A percentile compares a stretch with the other conserved stretches of the same genome.
Evolutionary conservation across 768 basidiomycete species (phyloP).

Genomic region (Xerocomus potaroensis): DNA sequence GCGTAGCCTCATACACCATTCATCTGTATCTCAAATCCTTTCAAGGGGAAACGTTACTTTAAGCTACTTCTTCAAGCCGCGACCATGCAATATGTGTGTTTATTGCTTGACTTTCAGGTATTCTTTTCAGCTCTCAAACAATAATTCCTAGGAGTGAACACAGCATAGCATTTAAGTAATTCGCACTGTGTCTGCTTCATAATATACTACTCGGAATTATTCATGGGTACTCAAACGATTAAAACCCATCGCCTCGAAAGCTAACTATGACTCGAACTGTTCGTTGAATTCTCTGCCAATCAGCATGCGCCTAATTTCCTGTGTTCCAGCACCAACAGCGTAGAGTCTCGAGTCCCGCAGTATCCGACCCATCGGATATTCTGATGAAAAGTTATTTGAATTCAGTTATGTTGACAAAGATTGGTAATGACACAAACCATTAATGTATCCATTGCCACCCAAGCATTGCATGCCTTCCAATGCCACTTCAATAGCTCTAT

Average conservation of each 20-base stretch:
- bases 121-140: no score
- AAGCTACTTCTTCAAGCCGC: neutral
- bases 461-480: conserved; percentile 91
- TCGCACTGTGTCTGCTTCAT: no score
- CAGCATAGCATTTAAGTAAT: no score
- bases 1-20: neutral
- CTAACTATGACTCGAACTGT: conserved; percentile 41
- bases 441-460: conserved; percentile 95
- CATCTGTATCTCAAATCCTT: conserved; percentile 7
- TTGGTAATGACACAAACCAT: conserved; percentile 47
- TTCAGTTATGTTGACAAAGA: neutral
- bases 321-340: conserved; percentile 94
- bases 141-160: no score
- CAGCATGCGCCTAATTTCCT: conserved; percentile 91
- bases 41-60: conserved; percentile 34
- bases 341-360: conserved; percentile 86
- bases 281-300: conserved; percentile 92
- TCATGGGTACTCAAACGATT: no score
- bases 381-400: conserved; percentile 46
- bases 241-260: no score
- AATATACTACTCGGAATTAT: no score
- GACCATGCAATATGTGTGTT: conserved; percentile 1
- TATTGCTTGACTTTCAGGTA: no score
- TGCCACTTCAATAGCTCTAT: conserved; percentile 87
- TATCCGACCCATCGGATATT: conserved; percentile 86